Conservation (phyloP, 2,329 filamentous ascomycete species). For the Claviceps quebecensis region DNA sequence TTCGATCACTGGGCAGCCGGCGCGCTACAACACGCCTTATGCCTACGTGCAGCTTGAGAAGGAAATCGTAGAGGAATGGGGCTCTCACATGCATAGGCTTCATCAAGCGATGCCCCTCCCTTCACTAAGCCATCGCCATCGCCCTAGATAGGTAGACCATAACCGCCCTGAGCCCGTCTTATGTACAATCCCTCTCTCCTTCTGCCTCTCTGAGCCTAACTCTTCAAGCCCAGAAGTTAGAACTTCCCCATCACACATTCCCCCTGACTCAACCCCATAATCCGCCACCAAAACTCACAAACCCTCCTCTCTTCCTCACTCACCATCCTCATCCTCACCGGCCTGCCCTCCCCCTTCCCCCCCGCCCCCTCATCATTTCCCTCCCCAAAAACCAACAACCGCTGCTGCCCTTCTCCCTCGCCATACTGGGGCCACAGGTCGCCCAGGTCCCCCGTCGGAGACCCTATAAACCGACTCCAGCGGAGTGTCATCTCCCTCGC, state of each 20-base stretch:
- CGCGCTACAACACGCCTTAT: no score
- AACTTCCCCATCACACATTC: constrained; percentile 5
- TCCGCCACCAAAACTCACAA: constrained; percentile 48
- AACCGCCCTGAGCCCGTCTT: no score
- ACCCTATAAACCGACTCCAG: neutral
- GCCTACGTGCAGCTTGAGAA: no score
- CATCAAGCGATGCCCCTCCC: no score
- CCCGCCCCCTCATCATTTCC: constrained; percentile 42
- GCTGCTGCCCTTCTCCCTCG: constrained; percentile 6
- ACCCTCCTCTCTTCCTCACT: constrained; percentile 28
- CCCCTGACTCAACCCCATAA: constrained; percentile 22
- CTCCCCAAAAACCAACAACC: constrained; percentile 41
- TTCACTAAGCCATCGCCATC: no score
- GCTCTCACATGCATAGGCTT: no score
- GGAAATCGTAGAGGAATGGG: no score
- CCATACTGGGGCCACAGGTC: constrained; percentile 28
- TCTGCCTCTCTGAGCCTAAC: no score
- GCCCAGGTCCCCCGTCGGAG: neutral
- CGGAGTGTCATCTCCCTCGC: neutral
- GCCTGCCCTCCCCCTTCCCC: constrained; percentile 24
- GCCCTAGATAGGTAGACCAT: no score
- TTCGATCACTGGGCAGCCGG: no score
- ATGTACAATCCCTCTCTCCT: no score
- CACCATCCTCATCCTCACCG: constrained; percentile 28
- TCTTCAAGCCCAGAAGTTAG: constrained; percentile 3